Evolutionary conservation across 441 rosid genomes (phyloP).

Genomic region (Jatropha podagrica): DNA sequence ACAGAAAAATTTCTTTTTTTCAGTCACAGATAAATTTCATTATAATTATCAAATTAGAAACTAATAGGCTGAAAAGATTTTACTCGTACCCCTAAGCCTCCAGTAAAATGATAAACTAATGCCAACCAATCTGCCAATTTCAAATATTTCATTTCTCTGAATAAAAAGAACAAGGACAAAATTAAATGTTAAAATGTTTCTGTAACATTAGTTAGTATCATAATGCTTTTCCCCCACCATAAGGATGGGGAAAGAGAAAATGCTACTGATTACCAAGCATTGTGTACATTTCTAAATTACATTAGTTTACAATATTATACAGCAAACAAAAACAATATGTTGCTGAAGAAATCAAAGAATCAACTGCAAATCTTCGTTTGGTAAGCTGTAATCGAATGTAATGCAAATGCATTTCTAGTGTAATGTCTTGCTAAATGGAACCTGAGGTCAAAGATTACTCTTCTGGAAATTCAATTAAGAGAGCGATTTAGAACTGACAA

Average conservation of each 20-base stretch:
- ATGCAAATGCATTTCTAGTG: no score
- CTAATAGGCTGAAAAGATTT: no score
- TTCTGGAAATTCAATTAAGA: constrained; percentile 36
- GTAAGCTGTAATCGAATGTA: no score
- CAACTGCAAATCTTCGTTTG: background rate
- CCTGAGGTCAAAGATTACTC: no score
- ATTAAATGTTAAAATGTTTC: background rate
- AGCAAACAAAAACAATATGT: background rate
- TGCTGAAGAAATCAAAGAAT: constrained; percentile 12
- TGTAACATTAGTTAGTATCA: background rate
- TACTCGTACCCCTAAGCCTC: no score
- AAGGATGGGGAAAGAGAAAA: background rate
- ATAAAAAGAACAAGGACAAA: background rate
- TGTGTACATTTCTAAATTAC: background rate
- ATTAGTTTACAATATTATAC: background rate
- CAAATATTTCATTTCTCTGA: background rate
- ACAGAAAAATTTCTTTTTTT: no score
- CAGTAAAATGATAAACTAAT: no score
- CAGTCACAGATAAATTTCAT: no score
- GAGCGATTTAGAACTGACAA: constrained; percentile 68
- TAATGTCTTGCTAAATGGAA: no score
- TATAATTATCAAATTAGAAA: no score
- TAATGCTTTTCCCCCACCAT: background rate
- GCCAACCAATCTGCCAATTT: no score
- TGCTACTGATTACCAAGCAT: background rate